Base-by-base conservation (phyloP, 495 filamentous ascomycete species). In the Neurospora sp. region DNA sequence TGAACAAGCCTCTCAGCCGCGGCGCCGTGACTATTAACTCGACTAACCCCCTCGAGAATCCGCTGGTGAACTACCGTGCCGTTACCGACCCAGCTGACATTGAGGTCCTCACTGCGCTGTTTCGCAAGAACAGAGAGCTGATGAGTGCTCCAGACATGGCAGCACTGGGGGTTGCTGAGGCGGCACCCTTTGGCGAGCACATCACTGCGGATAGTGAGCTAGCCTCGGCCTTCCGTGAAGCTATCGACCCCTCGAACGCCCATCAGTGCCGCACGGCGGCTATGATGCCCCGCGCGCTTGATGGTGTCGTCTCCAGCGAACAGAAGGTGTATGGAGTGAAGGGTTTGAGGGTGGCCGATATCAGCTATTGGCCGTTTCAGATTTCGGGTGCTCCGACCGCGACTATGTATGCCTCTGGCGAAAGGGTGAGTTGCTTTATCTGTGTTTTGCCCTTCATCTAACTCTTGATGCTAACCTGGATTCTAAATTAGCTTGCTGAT, bases 381-480 rank as follows among this genome's bases (percentile, higher is more conserved):
- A 74, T 82, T 12, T 78, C 81, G 38, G 83, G 80, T 2, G 82
- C 87, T 73, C 81, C 83, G 39, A 76, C 80, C 38, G 80, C 77
- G n/a, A 84, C 82, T 27, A 84, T 86, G 42, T 89, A 87, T 77
- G 86, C 84, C 16, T 76, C 86, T 68, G 87, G 82, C 3, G 87
- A 89, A 78, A 86, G 82, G 74, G 86, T 76, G 16, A 53, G 74
- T 72, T 71, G 22, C 10, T 53, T 20, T 22, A 31, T 70, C 44
- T 61, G 22, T 61, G 22, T 35, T 8, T 31, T 61, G 27, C 7
- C 9, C 10, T 59, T 41, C 65, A 16, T 10, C 22, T 42, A 14
- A 31, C 45, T 22, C 31, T 39, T 59, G 17, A n/a, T 38, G 48
- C 40, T 35, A 20, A 70, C 53, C 22, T 61, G 14, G 14, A 35